Percentiles rank a stretch among this genome's conserved stretches.
phyloP scores from a whole-genome alignment of 345 rosid species.

The Salix caprea region DNA sequence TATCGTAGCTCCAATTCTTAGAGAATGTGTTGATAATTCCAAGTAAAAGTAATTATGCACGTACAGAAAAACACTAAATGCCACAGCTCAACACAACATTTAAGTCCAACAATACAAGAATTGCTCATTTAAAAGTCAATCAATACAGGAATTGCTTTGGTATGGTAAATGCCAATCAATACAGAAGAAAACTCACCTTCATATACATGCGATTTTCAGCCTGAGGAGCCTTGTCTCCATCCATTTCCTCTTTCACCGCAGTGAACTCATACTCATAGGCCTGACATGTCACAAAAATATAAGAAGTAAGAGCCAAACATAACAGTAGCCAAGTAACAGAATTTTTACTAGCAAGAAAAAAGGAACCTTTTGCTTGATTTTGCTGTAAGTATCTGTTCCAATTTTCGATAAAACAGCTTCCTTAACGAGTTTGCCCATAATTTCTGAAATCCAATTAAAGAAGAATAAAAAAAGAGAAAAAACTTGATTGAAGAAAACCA shows the following conservation, averaged over 20 bases:
- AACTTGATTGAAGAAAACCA: not conserved
- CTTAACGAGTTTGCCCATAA: constrained; percentile 70
- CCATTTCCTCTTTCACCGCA: constrained; percentile 72
- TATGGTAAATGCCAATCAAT: not conserved
- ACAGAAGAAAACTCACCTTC: constrained; percentile 48
- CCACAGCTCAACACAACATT: not conserved
- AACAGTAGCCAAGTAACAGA: not conserved
- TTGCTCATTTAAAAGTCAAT: not conserved
- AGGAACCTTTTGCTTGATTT: constrained; percentile 55
- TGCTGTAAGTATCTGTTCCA: constrained; percentile 59
- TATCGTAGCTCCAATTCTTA: not conserved
- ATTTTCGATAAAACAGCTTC: constrained; percentile 56
- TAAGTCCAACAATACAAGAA: not conserved
- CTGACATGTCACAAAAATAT: constrained; percentile 25
- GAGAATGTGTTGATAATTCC: not conserved
- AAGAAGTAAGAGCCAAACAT: constrained; percentile 1
- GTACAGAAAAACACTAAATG: not conserved
- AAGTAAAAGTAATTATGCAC: not conserved
- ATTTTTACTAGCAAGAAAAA: not conserved
- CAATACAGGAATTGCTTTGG: constrained; percentile 1
- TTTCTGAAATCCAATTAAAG: constrained; percentile 50
- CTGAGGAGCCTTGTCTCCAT: constrained; percentile 41
- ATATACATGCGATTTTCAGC: constrained; percentile 60
- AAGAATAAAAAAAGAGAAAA: constrained; percentile 3
- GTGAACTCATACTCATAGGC: constrained; percentile 47